phyloP scores from a whole-genome alignment of 768 basidiomycete genomes.

The Tylopilus vinaceipallidus region DNA sequence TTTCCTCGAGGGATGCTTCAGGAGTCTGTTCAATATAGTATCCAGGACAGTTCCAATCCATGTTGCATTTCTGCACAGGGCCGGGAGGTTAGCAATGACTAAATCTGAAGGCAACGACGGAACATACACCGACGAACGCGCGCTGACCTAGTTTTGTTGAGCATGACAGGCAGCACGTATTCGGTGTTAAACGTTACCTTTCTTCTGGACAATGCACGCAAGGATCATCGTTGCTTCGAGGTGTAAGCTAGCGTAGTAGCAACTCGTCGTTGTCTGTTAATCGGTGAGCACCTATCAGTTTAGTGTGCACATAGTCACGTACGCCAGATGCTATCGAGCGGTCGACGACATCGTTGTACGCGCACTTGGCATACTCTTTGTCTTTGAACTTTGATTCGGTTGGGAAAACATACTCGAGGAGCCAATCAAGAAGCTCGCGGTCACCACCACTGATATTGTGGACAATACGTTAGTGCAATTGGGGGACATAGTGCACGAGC shows the following conservation, averaged over 20 bases:
- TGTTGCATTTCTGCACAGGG: constrained; percentile 28
- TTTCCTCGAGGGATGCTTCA: constrained; percentile 54
- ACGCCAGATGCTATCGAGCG: constrained; percentile 73
- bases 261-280: constrained; percentile 78
- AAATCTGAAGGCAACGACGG: not conserved
- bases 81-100: constrained; percentile 11
- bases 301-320: constrained; percentile 29
- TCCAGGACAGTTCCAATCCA: constrained; percentile 59
- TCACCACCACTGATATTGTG: constrained; percentile 72
- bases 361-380: constrained; percentile 56
- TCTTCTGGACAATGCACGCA: constrained; percentile 62
- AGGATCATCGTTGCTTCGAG: constrained; percentile 73
- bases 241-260: constrained; percentile 85
- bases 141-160: constrained; percentile 58
- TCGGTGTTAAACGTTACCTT: constrained; percentile 38
- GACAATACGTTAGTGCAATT: too few species aligned
- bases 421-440: constrained; percentile 84
- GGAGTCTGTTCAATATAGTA: constrained; percentile 64
- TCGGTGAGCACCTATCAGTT: constrained; percentile 3
- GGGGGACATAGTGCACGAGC: too few species aligned
- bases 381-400: constrained; percentile 75
- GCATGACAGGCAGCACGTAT: not conserved
- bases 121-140: constrained; percentile 76
- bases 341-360: constrained; percentile 68
- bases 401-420: constrained; percentile 78